Conservation (phyloP, 176 grass and related monocot genomes). For the Hordeum marinum region DNA sequence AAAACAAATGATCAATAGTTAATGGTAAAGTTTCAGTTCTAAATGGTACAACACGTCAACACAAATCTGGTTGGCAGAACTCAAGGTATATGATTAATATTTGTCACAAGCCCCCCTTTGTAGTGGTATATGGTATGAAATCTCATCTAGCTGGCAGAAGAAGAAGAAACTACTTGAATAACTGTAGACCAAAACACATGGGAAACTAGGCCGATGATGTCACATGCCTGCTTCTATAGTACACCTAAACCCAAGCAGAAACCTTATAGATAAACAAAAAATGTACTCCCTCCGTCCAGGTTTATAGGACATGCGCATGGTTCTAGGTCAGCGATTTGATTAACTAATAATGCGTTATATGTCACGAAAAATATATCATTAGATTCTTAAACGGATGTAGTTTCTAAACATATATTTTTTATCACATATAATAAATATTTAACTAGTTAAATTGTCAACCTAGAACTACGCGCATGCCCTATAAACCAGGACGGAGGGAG, state of each 20-base stretch:
- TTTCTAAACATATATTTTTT: too few relatives aligned
- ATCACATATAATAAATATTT: too few relatives aligned
- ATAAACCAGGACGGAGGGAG: too few relatives aligned
- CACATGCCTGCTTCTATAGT: background rate
- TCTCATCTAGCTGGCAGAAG: background rate
- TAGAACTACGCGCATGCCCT: too few relatives aligned
- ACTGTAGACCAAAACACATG: background rate
- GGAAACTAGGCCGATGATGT: background rate
- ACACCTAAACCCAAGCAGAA: background rate
- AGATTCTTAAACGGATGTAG: too few relatives aligned
- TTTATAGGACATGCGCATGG: too few relatives aligned
- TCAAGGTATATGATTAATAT: background rate
- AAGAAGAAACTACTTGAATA: background rate
- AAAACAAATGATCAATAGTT: constrained; percentile 14
- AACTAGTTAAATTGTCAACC: too few relatives aligned
- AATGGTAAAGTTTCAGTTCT: background rate
- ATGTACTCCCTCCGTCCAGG: too few relatives aligned
- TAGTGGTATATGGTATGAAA: background rate
- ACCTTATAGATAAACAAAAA: background rate
- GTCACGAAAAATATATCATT: too few relatives aligned
- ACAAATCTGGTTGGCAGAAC: background rate
- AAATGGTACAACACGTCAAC: background rate
- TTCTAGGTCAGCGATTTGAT: too few relatives aligned
- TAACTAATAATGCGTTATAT: too few relatives aligned
- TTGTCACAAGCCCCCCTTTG: background rate